Base-by-base conservation (phyloP, 2,329 filamentous ascomycete species). In the Cordyceps cicadae region DNA sequence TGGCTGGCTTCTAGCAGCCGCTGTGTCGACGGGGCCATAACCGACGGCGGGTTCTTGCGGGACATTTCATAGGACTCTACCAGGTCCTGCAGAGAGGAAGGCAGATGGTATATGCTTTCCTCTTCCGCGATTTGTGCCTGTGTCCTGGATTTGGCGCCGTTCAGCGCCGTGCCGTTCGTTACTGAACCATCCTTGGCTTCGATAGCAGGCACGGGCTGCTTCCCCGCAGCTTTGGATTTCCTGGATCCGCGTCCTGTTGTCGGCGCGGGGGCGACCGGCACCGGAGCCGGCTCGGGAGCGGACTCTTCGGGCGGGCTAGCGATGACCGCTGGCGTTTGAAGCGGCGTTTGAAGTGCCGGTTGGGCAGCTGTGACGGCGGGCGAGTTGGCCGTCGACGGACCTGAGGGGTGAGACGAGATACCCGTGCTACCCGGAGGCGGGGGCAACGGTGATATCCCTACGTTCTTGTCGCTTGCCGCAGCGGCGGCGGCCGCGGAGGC, bases 401-500 rank as follows among this genome's bases (percentile, higher is more conserved):
- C 76, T 62, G 78, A 74, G 62, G 81, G 85, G 71, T 79, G 71
- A 66, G 78, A 74, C 51, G 77, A 75, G 61, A 79, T 75, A 62
- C 75, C 73, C 12, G 78, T 70, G 49, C 79, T 74, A 43, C 89
- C 88, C 32, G 92, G 92, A 68, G 94, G 94, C 64, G 94, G 93
- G 60, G 94, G 94, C 69, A 97, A 80, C 46, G 94, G 94, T 62
- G 93, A 87, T 70, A 99, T 97, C 29, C 94, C 94, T 34, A 97
- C 88, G 71, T 88, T 93, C 75, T 79, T 83, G 67, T 96, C 92
- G 72, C 86, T 92, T 51, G 92, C 91, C 1, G 94, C 93, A 0
- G 93, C 94, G 0, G 94, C 94, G 0, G 94, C 94, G 0, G 94
- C 94, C 0, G 94, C 94, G 43, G 94, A 97, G 50, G 94, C 94